These are phyloP conservation scores for Ephemerocybe angulata DNA, from an alignment of 768 basidiomycete genomes.

Conservation along the genomic window DNA sequence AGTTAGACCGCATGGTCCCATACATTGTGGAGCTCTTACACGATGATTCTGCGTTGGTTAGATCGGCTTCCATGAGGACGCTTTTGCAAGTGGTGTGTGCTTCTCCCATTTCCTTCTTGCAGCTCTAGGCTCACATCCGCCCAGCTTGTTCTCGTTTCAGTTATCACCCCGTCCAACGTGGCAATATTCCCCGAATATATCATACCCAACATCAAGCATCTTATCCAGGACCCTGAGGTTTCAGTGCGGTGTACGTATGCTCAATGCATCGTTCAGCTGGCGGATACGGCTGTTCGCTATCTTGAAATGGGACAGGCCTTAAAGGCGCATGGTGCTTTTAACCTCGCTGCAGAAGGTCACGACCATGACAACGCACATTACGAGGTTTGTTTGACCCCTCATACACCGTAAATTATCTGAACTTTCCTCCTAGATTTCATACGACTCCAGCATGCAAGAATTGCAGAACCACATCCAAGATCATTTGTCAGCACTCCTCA, in stretches of 20 bases:
- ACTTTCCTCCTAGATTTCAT: slow-evolving; percentile 64
- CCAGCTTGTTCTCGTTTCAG: slow-evolving; percentile 55
- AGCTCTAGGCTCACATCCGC: neutral
- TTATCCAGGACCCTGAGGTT: slow-evolving; percentile 81
- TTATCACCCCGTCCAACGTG: slow-evolving; percentile 74
- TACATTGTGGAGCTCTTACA: slow-evolving; percentile 86
- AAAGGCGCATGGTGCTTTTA: slow-evolving; percentile 76
- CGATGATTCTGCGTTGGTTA: slow-evolving; percentile 81
- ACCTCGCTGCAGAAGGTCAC: slow-evolving; percentile 56
- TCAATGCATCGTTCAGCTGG: slow-evolving; percentile 79
- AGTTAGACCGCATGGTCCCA: slow-evolving; percentile 88
- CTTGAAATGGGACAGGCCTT: slow-evolving; percentile 92
- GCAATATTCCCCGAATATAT: slow-evolving; percentile 94
- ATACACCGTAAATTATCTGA: neutral
- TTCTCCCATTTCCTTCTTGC: neutral
- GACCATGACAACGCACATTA: slow-evolving; percentile 78
- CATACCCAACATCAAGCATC: slow-evolving; percentile 81
- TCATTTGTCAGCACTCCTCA: slow-evolving; percentile 78
- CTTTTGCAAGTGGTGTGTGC: slow-evolving; percentile 79
- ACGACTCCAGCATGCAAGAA: slow-evolving; percentile 83
- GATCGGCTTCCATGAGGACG: slow-evolving; percentile 73
- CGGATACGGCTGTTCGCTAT: slow-evolving; percentile 82
- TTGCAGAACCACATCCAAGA: slow-evolving; percentile 84
- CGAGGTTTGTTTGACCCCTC: slow-evolving; percentile 49
- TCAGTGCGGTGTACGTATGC: slow-evolving; percentile 79